These are phyloP conservation scores for Cyclotella sp. DNA, from an alignment of 108 stramenopile species.

Conservation along the genomic window DNA sequence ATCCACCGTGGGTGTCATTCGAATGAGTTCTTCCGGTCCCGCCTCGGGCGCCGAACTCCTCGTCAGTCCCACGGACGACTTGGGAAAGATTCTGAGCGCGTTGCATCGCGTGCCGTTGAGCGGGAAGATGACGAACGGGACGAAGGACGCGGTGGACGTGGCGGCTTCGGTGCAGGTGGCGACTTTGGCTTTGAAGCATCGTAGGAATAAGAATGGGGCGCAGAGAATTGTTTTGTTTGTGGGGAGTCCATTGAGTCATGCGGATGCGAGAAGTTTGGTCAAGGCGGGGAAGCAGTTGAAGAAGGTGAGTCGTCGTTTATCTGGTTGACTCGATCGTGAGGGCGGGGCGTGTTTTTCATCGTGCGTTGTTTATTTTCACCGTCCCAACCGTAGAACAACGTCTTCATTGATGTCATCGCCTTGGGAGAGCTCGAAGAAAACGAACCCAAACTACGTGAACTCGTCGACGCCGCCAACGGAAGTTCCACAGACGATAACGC, in stretches of 20 bases:
- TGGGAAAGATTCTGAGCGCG: constrained; percentile 92
- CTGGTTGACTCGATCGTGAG: constrained; percentile 60
- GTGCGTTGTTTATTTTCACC: constrained; percentile 52
- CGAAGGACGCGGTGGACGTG: constrained; percentile 66
- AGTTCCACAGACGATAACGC: constrained; percentile 62
- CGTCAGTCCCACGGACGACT: constrained; percentile 94
- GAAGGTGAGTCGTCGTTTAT: constrained; percentile 42
- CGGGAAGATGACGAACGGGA: constrained; percentile 23
- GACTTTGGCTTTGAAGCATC: constrained; percentile 95
- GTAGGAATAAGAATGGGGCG: constrained; percentile 97
- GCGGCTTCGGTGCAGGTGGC: constrained; percentile 92
- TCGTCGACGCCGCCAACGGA: constrained; percentile 95
- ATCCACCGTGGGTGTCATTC: constrained; percentile 95
- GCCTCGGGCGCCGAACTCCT: constrained; percentile 90
- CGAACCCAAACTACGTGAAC: constrained; percentile 85
- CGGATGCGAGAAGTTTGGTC: constrained; percentile 61
- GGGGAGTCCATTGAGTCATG: constrained; percentile 74
- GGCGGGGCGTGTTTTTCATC: too few relatives aligned
- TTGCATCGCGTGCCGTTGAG: constrained; percentile 69
- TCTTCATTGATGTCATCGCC: constrained; percentile 94
- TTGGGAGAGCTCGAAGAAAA: constrained; percentile 94
- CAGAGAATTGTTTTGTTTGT: constrained; percentile 96
- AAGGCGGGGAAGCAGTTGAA: constrained; percentile 91
- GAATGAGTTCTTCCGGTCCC: constrained; percentile 58
- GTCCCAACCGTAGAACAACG: constrained; percentile 76